Percentiles rank a stretch among this genome's conserved stretches.
These are phyloP conservation scores for Obelidium mucronatum DNA, from an alignment of 192 early-diverging fungal genomes.

Conservation along the genomic window DNA sequence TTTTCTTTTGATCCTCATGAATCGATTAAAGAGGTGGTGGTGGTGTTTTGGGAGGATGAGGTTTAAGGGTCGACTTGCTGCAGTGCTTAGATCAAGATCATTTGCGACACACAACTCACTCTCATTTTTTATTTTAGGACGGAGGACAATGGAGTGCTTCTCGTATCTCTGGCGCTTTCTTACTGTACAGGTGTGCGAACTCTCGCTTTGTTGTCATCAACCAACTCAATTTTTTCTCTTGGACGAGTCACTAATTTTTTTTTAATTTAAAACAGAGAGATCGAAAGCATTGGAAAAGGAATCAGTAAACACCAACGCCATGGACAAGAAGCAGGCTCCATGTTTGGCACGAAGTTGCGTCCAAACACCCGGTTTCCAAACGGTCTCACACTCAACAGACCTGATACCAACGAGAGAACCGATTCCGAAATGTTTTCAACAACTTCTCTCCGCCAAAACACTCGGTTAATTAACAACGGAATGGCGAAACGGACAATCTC, in stretches of 20 bases:
- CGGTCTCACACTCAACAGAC: not conserved
- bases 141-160: slow-evolving; percentile 1
- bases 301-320: not conserved
- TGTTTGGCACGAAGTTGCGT: not conserved
- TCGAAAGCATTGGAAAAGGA: not conserved
- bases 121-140: not conserved
- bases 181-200: slow-evolving; percentile 14
- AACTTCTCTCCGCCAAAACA: not conserved
- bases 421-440: not conserved
- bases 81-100: not conserved
- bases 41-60: too few relatives aligned
- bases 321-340: not conserved
- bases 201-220: not conserved
- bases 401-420: too few relatives aligned
- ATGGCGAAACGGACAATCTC: slow-evolving; percentile 26
- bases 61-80: too few relatives aligned
- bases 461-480: not conserved
- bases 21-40: too few relatives aligned
- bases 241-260: too few relatives aligned
- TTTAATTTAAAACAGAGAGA: too few relatives aligned
- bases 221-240: not conserved
- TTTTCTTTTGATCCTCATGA: not conserved
- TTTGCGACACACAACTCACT: not conserved
- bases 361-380: not conserved
- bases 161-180: slow-evolving; percentile 19